A percentile compares a stretch with the other conserved stretches of the same genome.
Conservation (phyloP, 2,329 filamentous ascomycete genomes). For the Cryphonectria nitschkei region DNA sequence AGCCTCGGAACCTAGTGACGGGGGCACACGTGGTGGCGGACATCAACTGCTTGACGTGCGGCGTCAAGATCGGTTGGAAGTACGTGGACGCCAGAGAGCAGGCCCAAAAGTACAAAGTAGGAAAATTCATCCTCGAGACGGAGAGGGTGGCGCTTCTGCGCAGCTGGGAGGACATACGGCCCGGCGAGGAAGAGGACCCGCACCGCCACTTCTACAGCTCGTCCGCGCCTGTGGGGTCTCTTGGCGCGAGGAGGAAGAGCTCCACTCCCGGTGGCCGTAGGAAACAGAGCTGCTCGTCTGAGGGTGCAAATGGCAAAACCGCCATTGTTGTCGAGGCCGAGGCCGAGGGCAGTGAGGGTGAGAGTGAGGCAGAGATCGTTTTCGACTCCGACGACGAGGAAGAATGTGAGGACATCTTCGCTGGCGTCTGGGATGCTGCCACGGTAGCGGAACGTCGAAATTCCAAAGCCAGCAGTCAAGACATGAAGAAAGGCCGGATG, state of each 20-base stretch:
- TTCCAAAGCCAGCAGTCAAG: constrained; percentile 38
- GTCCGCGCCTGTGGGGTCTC: constrained; percentile 7
- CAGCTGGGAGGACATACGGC: constrained; percentile 55
- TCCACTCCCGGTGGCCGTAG: constrained; percentile 27
- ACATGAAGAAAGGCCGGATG: constrained; percentile 1
- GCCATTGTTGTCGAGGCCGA: constrained; percentile 30
- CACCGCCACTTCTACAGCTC: constrained; percentile 30
- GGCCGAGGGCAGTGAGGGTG: constrained; percentile 24
- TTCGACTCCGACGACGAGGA: constrained; percentile 69
- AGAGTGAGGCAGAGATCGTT: constrained; percentile 43
- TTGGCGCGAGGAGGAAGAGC: constrained; percentile 23
- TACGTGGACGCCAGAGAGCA: constrained; percentile 66
- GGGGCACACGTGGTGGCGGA: constrained; percentile 68
- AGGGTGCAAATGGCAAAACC: constrained; percentile 10
- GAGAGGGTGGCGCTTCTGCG: constrained; percentile 57
- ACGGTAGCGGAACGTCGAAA: constrained; percentile 52
- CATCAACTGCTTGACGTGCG: constrained; percentile 61
- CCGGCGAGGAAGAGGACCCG: constrained; percentile 24
- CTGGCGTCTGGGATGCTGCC: constrained; percentile 62
- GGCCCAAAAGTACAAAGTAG: constrained; percentile 68
- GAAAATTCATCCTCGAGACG: constrained; percentile 70
- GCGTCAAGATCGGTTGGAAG: constrained; percentile 66
- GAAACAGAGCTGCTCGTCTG: constrained; percentile 25
- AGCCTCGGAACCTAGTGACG: constrained; percentile 63
- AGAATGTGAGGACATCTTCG: constrained; percentile 69